Conservation (phyloP, 768 basidiomycete genomes). For the Tephrocybe sp. region DNA sequence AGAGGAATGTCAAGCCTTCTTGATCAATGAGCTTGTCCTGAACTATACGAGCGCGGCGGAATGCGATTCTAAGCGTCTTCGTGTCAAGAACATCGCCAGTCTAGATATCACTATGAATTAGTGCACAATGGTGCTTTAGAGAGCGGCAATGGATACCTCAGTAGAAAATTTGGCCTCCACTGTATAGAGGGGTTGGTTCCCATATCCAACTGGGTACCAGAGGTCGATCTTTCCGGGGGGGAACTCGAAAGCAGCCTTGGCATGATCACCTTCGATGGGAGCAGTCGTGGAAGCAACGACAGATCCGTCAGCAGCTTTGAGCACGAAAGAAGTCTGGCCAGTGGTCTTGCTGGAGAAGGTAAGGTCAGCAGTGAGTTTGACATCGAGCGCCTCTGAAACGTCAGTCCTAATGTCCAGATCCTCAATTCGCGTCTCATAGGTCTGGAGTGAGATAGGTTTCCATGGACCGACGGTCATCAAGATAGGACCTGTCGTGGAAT, state of each 20-base stretch:
- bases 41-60: constrained; percentile 75
- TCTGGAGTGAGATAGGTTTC: constrained; percentile 73
- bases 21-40: constrained; percentile 78
- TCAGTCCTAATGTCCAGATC: constrained; percentile 61
- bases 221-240: constrained; percentile 57
- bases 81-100: constrained; percentile 51
- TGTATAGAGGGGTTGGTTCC: constrained; percentile 75
- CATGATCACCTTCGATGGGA: constrained; percentile 32
- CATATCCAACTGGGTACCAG: constrained; percentile 88
- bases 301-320: constrained; percentile 51
- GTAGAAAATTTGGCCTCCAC: constrained; percentile 55
- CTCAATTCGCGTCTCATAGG: constrained; percentile 59
- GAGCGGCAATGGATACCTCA: too few relatives aligned
- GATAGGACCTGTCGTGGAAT: constrained; percentile 61
- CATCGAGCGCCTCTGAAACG: constrained; percentile 55
- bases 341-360: constrained; percentile 37
- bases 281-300: constrained; percentile 38
- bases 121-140: too few relatives aligned
- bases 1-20: constrained; percentile 80
- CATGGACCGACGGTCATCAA: constrained; percentile 88
- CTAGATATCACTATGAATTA: too few relatives aligned
- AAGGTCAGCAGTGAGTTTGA: constrained; percentile 47
- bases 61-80: constrained; percentile 60
- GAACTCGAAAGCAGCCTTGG: constrained; percentile 47
- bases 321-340: constrained; percentile 41